Evolutionary conservation across 768 basidiomycete species (phyloP).

Genomic region (Pulveroboletus sp.): DNA sequence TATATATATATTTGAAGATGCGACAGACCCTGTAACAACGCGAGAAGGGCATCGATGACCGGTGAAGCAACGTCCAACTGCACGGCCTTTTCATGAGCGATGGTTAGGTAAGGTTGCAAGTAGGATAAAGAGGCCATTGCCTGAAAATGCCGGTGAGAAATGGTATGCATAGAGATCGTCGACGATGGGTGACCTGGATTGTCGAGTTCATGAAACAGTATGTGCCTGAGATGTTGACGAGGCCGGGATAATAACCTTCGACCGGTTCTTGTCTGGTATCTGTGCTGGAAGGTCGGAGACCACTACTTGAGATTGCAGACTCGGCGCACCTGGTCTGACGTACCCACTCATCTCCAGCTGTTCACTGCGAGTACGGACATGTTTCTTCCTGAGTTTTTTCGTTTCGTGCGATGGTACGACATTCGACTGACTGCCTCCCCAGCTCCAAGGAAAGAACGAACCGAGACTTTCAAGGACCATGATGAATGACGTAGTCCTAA

Average conservation of each 20-base stretch:
- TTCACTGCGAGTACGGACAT: conserved; percentile 49
- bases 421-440: conserved; percentile 36
- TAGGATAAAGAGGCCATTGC: conserved; percentile 85
- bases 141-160: conserved; percentile 37
- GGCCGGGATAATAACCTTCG: conserved; percentile 72
- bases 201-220: conserved; percentile 99
- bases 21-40: conserved; percentile 59
- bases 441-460: conserved; percentile 60
- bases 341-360: conserved; percentile 45
- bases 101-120: conserved; percentile 74
- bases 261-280: conserved; percentile 21
- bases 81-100: conserved; percentile 72
- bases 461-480: conserved; percentile 60
- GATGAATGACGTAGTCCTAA: conserved; percentile 20
- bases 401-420: conserved; percentile 28
- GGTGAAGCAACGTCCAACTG: conserved; percentile 79
- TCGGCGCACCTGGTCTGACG: conserved; percentile 26
- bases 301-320: background rate
- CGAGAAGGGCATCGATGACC: conserved; percentile 74
- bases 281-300: conserved; percentile 7
- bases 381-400: conserved; percentile 47
- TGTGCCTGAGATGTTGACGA: conserved; percentile 93
- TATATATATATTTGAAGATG: background rate
- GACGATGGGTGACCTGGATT: conserved; percentile 56
- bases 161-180: background rate